Evolutionary conservation across 352 stramenopile species (phyloP).

Genomic region (Phytopythium kandeliae): DNA sequence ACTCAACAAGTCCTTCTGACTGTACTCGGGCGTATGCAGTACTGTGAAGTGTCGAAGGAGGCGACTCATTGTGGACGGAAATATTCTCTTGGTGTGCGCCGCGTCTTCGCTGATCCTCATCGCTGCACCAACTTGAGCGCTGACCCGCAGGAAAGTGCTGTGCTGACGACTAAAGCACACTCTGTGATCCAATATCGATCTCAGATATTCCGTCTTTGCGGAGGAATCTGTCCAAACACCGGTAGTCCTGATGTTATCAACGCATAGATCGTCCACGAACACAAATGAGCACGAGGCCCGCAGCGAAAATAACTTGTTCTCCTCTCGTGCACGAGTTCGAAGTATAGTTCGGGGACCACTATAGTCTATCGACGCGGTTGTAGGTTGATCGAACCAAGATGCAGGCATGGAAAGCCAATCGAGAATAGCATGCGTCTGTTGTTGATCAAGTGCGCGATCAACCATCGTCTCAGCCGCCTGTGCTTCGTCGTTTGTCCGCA

Average conservation of each 20-base stretch:
- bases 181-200: slow-evolving; percentile 41
- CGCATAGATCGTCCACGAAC: slow-evolving; percentile 50
- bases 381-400: slow-evolving; percentile 30
- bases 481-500: slow-evolving; percentile 27
- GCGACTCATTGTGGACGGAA: slow-evolving; percentile 8
- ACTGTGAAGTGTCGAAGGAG: slow-evolving; percentile 51
- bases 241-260: not conserved
- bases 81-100: not conserved
- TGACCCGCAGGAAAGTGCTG: slow-evolving; percentile 16
- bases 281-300: slow-evolving; percentile 25
- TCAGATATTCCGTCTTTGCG: slow-evolving; percentile 27
- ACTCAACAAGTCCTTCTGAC: slow-evolving; percentile 38
- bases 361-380: not conserved
- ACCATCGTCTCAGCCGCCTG: slow-evolving; percentile 32
- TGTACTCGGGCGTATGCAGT: slow-evolving; percentile 29
- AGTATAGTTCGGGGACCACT: too few relatives aligned
- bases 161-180: slow-evolving; percentile 26
- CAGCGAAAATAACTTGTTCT: slow-evolving; percentile 30
- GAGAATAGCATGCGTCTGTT: slow-evolving; percentile 27
- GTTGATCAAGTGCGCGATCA: slow-evolving; percentile 40
- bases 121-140: slow-evolving; percentile 32
- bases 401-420: slow-evolving; percentile 40
- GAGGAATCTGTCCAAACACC: slow-evolving; percentile 5
- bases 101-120: slow-evolving; percentile 19
- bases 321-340: slow-evolving; percentile 24